A percentile compares a stretch with the other conserved stretches of the same genome.
These are phyloP conservation scores for Blastobotrys buckinghamii DNA, from an alignment of 1,139 yeast genomes.

Conservation along the genomic window DNA sequence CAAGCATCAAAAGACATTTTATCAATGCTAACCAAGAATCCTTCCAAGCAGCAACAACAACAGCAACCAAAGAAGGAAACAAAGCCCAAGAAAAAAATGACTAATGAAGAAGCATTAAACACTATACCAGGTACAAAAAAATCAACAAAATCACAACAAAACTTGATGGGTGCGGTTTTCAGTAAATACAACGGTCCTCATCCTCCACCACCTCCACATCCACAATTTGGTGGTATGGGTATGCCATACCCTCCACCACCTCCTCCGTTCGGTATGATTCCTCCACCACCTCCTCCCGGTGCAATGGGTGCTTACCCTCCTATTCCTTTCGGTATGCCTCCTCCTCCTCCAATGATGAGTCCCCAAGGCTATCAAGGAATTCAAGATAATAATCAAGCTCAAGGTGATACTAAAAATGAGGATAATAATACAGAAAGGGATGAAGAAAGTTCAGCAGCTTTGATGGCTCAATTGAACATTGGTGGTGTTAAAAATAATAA, in stretches of 20 bases:
- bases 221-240: slow-evolving; percentile 19
- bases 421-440: slow-evolving; percentile 15
- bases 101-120: slow-evolving; percentile 27
- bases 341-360: slow-evolving; percentile 19
- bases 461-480: slow-evolving; percentile 28
- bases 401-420: slow-evolving; percentile 24
- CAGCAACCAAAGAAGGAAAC: slow-evolving; percentile 12
- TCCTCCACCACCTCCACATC: slow-evolving; percentile 27
- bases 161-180: slow-evolving; percentile 43
- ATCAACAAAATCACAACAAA: slow-evolving; percentile 33
- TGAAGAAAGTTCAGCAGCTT: slow-evolving; percentile 27
- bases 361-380: slow-evolving; percentile 16
- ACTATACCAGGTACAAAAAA: slow-evolving; percentile 35
- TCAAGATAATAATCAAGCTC: slow-evolving; percentile 11
- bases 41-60: slow-evolving; percentile 2
- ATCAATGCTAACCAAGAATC: slow-evolving; percentile 35
- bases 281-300: slow-evolving; percentile 13
- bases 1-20: slow-evolving; percentile 36
- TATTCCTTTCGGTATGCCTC: slow-evolving; percentile 16
- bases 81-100: slow-evolving; percentile 18
- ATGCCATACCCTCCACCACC: slow-evolving; percentile 20
- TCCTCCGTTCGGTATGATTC: slow-evolving; percentile 5
- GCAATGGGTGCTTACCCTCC: slow-evolving; percentile 11
- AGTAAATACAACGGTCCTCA: slow-evolving; percentile 27
- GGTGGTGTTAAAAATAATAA: slow-evolving; percentile 5